Base-by-base conservation (phyloP, 1,284 basidiomycete species). In the Fomitopsis palustris region DNA sequence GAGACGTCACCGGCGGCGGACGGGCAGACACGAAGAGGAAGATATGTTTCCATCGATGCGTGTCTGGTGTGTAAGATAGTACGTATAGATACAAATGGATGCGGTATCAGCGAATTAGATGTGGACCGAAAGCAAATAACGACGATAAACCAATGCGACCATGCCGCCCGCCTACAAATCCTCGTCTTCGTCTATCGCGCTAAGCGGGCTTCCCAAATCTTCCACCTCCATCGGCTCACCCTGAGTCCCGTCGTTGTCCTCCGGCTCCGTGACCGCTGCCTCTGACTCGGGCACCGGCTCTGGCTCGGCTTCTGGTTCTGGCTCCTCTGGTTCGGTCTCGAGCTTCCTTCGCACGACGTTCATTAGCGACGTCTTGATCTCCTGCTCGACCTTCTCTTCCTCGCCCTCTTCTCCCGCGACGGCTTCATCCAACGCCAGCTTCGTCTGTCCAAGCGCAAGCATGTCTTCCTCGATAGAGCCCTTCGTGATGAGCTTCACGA, bases 381-480 rank as follows among this genome's bases (percentile, higher is more conserved):
- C 86, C 65, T 81, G 85, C 74, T 95, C 93, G 53, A 88, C 83
- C 56, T 81, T 83, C 63, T 82, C 72, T 57, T 37, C 35, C 35
- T 84, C 80, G 16, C 80, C 81, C 35, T 77, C 76, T 23, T 88
- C 91, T 4, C 90, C 90, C 17, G 94, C 93, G 25, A 98, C 95
- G 16, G 94, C 94, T 68, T 95, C 91, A 70, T 98, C 95, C 16
- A 98, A 79, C 37, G 90, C 89, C 55, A 98, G 79, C 75, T 98
- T 98, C 39, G 93, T 95, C 73, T 90, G 80, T 3, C 94, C 95
- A 16, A 97, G 84, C n/a, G 82, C 83, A 29, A 95, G 75, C 84
- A 98, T 98, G 72, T 97, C 94, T 74, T 98, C 96, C 76, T 98
- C 96, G 63, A 99, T 98, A 1, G 94, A 96, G 14, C 88, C 93